phyloP scores from a whole-genome alignment of 2,329 filamentous ascomycete species.

The Cercospora canescens region DNA sequence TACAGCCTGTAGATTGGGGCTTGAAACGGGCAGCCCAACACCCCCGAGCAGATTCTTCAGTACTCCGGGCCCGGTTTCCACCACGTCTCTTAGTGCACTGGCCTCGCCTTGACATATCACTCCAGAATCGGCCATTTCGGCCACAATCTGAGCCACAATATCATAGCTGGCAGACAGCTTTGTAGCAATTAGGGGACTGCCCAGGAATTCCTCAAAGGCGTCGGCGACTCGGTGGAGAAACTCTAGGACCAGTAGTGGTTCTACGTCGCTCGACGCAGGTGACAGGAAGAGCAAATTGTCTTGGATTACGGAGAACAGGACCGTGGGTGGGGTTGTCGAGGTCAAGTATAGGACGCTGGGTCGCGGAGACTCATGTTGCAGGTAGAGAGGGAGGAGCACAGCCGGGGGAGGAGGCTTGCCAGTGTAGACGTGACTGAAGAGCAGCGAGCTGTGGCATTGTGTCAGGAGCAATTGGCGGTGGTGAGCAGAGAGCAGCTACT shows the following conservation, averaged over 20 bases:
- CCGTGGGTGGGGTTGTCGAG: constrained; percentile 77
- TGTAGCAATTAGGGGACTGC: constrained; percentile 77
- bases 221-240: constrained; percentile 93
- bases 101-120: constrained; percentile 87
- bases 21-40: constrained; percentile 72
- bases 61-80: constrained; percentile 81
- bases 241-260: constrained; percentile 86
- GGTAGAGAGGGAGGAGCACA: constrained; percentile 81
- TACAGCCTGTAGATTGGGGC: constrained; percentile 28
- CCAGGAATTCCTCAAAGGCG: constrained; percentile 90
- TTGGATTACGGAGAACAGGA: constrained; percentile 85
- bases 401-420: constrained; percentile 75
- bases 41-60: constrained; percentile 86
- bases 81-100: constrained; percentile 85
- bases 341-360: constrained; percentile 85
- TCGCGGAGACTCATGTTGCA: constrained; percentile 75
- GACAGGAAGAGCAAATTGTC: constrained; percentile 84
- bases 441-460: constrained; percentile 61
- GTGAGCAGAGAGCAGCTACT: constrained; percentile 23
- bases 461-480: constrained; percentile 18
- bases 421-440: constrained; percentile 87
- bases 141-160: constrained; percentile 87
- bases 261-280: constrained; percentile 80
- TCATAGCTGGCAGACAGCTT: constrained; percentile 92
- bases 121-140: constrained; percentile 95